Percentiles rank a stretch among this genome's conserved stretches.
phyloP scores from a whole-genome alignment of 2,329 filamentous ascomycete species.

The Cadophora malorum region DNA sequence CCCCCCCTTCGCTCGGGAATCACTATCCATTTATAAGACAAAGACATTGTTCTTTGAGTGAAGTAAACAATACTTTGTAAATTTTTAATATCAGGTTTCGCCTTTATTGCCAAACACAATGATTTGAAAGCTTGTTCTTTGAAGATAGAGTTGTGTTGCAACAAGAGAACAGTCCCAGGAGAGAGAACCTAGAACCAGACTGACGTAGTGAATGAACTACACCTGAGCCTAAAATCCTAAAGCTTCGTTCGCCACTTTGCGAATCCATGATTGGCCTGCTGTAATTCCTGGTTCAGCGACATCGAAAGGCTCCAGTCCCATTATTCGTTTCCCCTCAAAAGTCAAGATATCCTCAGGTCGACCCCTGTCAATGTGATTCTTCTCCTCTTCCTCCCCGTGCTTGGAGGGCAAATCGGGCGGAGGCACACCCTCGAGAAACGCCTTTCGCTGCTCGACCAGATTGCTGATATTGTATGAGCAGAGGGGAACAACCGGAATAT shows the following conservation, averaged over 20 bases:
- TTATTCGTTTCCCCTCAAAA: constrained; percentile 21
- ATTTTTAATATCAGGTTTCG: too few species aligned
- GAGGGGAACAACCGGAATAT: constrained; percentile 70
- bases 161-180: too few species aligned
- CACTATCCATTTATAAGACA: too few species aligned
- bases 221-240: constrained; percentile 9
- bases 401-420: constrained; percentile 75
- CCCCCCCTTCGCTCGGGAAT: too few species aligned
- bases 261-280: constrained; percentile 18
- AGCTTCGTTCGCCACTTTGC: constrained; percentile 22
- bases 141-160: too few species aligned
- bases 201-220: too few species aligned
- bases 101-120: too few species aligned
- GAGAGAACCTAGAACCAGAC: too few species aligned
- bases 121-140: too few species aligned
- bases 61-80: too few species aligned
- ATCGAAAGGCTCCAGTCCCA: constrained; percentile 27
- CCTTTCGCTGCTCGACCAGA: constrained; percentile 70
- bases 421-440: constrained; percentile 70
- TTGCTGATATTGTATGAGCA: constrained; percentile 77
- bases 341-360: constrained; percentile 22
- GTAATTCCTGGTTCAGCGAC: constrained; percentile 23
- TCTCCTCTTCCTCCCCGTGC: constrained; percentile 58
- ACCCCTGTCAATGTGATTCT: constrained; percentile 23
- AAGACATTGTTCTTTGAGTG: too few species aligned